Evolutionary conservation across 805 yeast species (phyloP).

Genomic region (Candida railenensis): DNA sequence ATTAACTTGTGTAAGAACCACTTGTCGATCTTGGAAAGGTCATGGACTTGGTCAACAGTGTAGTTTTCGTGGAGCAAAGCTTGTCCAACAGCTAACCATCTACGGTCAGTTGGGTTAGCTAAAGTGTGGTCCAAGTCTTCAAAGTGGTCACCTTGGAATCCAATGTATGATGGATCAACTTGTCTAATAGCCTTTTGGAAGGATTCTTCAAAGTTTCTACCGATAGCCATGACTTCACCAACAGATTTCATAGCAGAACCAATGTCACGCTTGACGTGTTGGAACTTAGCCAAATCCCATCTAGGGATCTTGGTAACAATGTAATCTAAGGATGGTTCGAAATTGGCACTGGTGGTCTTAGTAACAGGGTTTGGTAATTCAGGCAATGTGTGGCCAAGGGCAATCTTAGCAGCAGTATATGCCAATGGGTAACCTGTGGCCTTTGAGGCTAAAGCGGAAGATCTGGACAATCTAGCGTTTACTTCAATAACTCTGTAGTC

Average conservation of each 20-base stretch:
- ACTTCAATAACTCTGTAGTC: constrained; percentile 97
- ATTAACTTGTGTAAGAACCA: constrained; percentile 93
- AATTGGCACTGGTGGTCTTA: constrained; percentile 91
- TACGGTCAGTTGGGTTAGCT: constrained; percentile 88
- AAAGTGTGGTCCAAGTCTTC: constrained; percentile 77
- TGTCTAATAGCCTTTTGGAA: constrained; percentile 91
- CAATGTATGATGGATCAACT: constrained; percentile 86
- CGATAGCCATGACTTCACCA: constrained; percentile 99
- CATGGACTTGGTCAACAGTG: constrained; percentile 89
- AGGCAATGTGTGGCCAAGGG: constrained; percentile 89
- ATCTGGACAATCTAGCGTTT: constrained; percentile 93
- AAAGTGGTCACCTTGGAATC: constrained; percentile 83
- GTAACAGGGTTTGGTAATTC: constrained; percentile 96
- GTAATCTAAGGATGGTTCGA: constrained; percentile 96
- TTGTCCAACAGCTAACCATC: constrained; percentile 98
- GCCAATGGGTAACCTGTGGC: constrained; percentile 99
- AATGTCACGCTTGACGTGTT: constrained; percentile 88
- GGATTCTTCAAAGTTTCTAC: constrained; percentile 96
- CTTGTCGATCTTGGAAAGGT: constrained; percentile 86
- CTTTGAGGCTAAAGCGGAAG: constrained; percentile 96
- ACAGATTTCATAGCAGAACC: constrained; percentile 98
- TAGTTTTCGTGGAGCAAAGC: constrained; percentile 90
- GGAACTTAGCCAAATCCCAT: constrained; percentile 96
- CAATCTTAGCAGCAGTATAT: constrained; percentile 97
- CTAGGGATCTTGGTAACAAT: constrained; percentile 97